Evolutionary conservation across 1,139 yeast species (phyloP), one percentile per base, ranked within the genome.

Genomic region (Blastobotrys apis): DNA sequence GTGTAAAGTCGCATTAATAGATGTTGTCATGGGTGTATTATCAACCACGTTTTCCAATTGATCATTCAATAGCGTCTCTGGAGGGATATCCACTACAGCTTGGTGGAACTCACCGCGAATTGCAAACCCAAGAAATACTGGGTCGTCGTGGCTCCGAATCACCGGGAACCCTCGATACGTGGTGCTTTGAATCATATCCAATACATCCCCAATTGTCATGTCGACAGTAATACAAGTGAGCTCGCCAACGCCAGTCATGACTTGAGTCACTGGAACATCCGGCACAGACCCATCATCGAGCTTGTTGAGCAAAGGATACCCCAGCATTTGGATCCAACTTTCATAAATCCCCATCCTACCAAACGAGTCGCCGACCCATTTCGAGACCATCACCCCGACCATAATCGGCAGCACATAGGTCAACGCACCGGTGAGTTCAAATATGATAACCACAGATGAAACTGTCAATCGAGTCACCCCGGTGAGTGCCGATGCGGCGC

Each of bases 401-500:
- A 92, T 92, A 0, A 95, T 87, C 1, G 97, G 98, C 23, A 92
- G 74, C 41, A 92, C 85, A 60, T 86, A 90, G 40, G 85, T 78
- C 41, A 88, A 71, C 1, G 97, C 97, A 19, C 97, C 97, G 0
- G 97, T 92, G 43, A 92, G 71, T 64, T 94, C 99, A 67, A 92
- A 88, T 92, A 94, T 84, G 36, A 94, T 84, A 6, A 94, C 92
- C 0, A 88, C 98, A 9, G 92, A 95, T 0, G 97, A 82, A 2
- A 92, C 84, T 0, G 97, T 88, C 52, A 94, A 69, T 55, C 92
- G 86, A 0, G 98, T 92, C 17, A 88, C 87, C 3, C 98, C 98
- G 61, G 95, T 82, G 39, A 94, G 71, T 0, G 96, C 88, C 1
- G 97, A 94, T 0, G 94, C 97, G 0, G 98, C 97, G 1, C 98